Evolutionary conservation across 495 filamentous ascomycete genomes (phyloP).

Genomic region (Talaromyces trachyspermus): DNA sequence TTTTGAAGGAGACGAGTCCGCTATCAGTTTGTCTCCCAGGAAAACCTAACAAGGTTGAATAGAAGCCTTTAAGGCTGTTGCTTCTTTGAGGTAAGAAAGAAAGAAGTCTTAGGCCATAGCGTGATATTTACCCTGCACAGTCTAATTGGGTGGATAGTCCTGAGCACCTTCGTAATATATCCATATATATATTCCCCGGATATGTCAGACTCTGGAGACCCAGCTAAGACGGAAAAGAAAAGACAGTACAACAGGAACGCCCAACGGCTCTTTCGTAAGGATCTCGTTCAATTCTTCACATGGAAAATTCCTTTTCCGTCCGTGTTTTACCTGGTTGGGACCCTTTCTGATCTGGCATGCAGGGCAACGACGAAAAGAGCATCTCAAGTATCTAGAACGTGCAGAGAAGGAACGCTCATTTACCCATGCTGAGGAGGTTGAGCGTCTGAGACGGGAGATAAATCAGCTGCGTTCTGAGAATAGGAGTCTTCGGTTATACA

Average conservation of each 20-base stretch:
- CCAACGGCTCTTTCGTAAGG: slow-evolving; percentile 13
- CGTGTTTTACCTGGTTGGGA: neutral
- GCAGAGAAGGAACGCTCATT: slow-evolving; percentile 25
- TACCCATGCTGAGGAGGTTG: slow-evolving; percentile 28
- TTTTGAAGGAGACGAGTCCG: no score
- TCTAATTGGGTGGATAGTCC: no score
- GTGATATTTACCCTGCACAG: neutral
- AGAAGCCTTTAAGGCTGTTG: neutral
- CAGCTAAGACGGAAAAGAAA: slow-evolving; percentile 11
- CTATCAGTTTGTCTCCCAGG: no score
- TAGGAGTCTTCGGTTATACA: slow-evolving; percentile 13
- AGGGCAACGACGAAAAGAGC: slow-evolving; percentile 31
- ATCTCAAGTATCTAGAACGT: slow-evolving; percentile 28
- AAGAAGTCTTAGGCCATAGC: neutral
- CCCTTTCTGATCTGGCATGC: neutral
- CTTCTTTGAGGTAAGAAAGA: slow-evolving; percentile 4
- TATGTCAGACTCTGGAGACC: slow-evolving; percentile 12
- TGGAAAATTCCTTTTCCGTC: neutral
- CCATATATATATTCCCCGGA: slow-evolving; percentile 3
- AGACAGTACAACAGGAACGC: slow-evolving; percentile 16
- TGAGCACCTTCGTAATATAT: neutral
- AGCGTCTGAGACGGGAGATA: slow-evolving; percentile 23
- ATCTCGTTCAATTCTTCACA: neutral
- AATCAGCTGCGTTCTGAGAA: slow-evolving; percentile 25
- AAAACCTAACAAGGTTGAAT: no score